These are phyloP conservation scores for Torulaspora gathmanii DNA, from an alignment of 805 yeast genomes.

Conservation along the genomic window DNA sequence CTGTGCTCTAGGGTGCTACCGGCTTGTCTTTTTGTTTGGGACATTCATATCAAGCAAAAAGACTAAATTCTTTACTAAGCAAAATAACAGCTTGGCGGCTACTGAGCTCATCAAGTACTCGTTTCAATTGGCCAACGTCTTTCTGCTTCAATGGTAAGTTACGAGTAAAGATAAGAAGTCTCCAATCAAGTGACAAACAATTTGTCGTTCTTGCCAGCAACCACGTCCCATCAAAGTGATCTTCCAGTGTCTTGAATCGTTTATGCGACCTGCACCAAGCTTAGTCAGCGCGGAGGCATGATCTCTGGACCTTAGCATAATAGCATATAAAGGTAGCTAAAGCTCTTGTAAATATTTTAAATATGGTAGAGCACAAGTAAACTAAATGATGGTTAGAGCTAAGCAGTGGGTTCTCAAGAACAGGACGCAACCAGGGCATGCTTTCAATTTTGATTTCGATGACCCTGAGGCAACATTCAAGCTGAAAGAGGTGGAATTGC, in stretches of 20 bases:
- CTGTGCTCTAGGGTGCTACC: slow-evolving; percentile 18
- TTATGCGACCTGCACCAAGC: too few relatives aligned
- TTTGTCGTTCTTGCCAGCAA: too few relatives aligned
- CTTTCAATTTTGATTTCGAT: slow-evolving; percentile 26
- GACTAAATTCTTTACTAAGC: not conserved
- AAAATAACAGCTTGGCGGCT: not conserved
- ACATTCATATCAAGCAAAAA: slow-evolving; percentile 16
- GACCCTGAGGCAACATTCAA: slow-evolving; percentile 34
- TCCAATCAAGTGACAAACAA: too few relatives aligned
- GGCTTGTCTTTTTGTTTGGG: slow-evolving; percentile 14
- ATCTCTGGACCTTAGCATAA: not conserved
- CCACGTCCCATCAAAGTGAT: too few relatives aligned
- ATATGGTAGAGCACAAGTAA: not conserved
- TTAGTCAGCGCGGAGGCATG: too few relatives aligned
- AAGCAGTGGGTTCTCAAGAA: slow-evolving; percentile 34
- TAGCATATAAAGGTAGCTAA: not conserved
- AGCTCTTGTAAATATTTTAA: not conserved
- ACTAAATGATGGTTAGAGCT: slow-evolving; percentile 22
- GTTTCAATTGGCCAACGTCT: too few relatives aligned
- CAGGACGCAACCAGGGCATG: slow-evolving; percentile 25
- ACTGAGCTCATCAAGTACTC: too few relatives aligned
- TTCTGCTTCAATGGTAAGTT: too few relatives aligned
- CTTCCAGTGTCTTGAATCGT: too few relatives aligned
- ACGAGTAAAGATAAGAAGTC: too few relatives aligned
- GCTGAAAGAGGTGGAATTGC: slow-evolving; percentile 19